Conservation (phyloP, 768 basidiomycete genomes). For the Pisolithus sp. region DNA sequence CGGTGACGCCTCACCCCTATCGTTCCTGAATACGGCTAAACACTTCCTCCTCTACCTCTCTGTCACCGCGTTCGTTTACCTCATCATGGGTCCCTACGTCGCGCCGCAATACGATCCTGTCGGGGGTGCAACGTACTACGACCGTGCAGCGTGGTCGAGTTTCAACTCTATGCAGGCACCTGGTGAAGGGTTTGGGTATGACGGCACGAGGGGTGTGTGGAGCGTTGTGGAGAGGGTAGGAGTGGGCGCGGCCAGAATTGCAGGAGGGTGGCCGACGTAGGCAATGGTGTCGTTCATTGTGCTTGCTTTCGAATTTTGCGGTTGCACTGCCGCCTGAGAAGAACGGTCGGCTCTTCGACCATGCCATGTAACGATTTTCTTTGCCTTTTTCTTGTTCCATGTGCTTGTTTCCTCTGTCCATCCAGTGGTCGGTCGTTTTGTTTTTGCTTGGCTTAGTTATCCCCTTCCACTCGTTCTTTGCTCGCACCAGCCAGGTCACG, state of each 20-base stretch:
- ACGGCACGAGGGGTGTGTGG: conserved; percentile 61
- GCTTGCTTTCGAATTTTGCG: too few relatives aligned
- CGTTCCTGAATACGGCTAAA: conserved; percentile 31
- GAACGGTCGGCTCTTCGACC: too few relatives aligned
- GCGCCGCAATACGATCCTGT: conserved; percentile 49
- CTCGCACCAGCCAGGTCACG: too few relatives aligned
- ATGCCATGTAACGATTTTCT: too few relatives aligned
- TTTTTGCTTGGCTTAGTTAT: too few relatives aligned
- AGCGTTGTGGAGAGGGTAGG: conserved; percentile 64
- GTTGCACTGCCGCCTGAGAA: too few relatives aligned
- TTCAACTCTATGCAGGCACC: conserved; percentile 67
- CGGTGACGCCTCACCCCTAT: conserved; percentile 6
- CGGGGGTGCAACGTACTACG: conserved; percentile 69
- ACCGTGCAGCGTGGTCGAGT: conserved; percentile 72
- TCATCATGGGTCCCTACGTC: conserved; percentile 55
- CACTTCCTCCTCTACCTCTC: conserved; percentile 56
- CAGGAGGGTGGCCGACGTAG: conserved; percentile 73
- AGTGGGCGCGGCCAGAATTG: conserved; percentile 69
- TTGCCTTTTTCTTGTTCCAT: too few relatives aligned
- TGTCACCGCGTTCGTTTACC: conserved; percentile 54
- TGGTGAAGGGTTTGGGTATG: conserved; percentile 64
- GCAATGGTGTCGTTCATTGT: too few relatives aligned
- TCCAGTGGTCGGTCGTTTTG: too few relatives aligned
- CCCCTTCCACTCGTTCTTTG: too few relatives aligned
- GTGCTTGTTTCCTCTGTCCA: too few relatives aligned